Percentiles rank a stretch among this genome's conserved stretches.
These are phyloP conservation scores for Austroboletus rostrupii DNA, from an alignment of 1,284 basidiomycete genomes.

Conservation along the genomic window DNA sequence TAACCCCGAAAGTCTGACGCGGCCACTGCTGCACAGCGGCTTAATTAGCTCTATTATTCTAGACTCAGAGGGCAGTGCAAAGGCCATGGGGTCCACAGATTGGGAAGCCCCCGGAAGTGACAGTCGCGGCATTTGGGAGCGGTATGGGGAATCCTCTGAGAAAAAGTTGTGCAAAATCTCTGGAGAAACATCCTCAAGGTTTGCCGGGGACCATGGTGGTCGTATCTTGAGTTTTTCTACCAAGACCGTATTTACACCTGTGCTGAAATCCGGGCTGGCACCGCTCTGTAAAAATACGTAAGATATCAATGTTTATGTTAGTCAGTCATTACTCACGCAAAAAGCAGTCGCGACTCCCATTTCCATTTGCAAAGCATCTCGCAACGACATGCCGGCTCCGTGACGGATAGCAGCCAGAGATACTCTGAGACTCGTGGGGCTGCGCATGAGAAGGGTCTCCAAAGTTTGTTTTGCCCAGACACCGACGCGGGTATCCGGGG, in stretches of 20 bases:
- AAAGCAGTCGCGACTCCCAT: constrained; percentile 75
- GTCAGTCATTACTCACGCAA: constrained; percentile 54
- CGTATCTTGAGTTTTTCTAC: constrained; percentile 52
- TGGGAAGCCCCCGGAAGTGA: constrained; percentile 39
- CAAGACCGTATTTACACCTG: constrained; percentile 75
- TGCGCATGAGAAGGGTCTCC: constrained; percentile 61
- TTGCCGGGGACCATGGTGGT: constrained; percentile 66
- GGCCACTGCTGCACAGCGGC: constrained; percentile 53
- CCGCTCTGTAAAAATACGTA: constrained; percentile 48
- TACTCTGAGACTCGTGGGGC: constrained; percentile 89
- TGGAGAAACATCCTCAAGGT: constrained; percentile 53
- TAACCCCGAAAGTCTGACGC: constrained; percentile 56
- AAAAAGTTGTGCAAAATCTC: constrained; percentile 62
- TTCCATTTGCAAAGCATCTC: constrained; percentile 77
- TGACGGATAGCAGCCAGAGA: constrained; percentile 73
- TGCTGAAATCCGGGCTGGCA: constrained; percentile 77
- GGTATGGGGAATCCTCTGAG: constrained; percentile 44
- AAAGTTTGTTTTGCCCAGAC: constrained; percentile 76
- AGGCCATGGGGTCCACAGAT: constrained; percentile 45
- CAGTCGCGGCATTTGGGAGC: constrained; percentile 46
- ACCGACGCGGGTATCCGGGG: constrained; percentile 45
- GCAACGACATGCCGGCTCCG: constrained; percentile 61
- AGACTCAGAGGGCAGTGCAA: constrained; percentile 63
- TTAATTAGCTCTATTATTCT: constrained; percentile 61
- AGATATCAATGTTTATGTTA: constrained; percentile 11